Evolutionary conservation across 495 filamentous ascomycete species (phyloP).

Genomic region (Immersiella caudata): DNA sequence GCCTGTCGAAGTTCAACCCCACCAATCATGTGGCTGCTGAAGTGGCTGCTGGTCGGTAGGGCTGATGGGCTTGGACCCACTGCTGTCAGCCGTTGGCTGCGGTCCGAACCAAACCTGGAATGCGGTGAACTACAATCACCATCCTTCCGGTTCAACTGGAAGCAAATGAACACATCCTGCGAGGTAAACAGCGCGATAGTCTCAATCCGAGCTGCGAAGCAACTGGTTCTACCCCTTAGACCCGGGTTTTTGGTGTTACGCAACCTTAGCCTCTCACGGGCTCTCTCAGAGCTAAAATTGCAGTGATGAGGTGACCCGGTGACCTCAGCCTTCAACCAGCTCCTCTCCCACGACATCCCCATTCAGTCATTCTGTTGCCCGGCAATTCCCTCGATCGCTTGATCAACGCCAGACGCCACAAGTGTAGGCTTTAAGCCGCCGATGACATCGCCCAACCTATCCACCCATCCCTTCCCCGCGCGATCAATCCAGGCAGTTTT

Average conservation of each 20-base stretch:
- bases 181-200: too few relatives aligned
- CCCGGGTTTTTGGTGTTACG: too few relatives aligned
- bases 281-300: not conserved
- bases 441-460: conserved; percentile 48
- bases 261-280: not conserved
- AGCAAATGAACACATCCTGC: too few relatives aligned
- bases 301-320: too few relatives aligned
- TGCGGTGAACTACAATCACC: too few relatives aligned
- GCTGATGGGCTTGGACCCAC: not conserved
- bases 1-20: not conserved
- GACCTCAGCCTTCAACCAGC: not conserved
- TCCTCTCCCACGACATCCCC: too few relatives aligned
- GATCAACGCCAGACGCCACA: conserved; percentile 52
- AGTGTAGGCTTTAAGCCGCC: conserved; percentile 48
- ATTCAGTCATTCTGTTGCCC: not conserved
- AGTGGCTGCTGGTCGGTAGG: not conserved
- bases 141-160: too few relatives aligned
- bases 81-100: not conserved
- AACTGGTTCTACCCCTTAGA: too few relatives aligned
- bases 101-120: not conserved
- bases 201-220: too few relatives aligned
- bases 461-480: conserved; percentile 54
- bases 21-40: not conserved
- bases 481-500: conserved; percentile 73
- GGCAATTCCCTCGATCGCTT: conserved; percentile 47